Percentiles rank a stretch among this genome's conserved stretches.
These are phyloP conservation scores for Aspergillus sp. DNA, from an alignment of 2,329 filamentous ascomycete genomes.

Conservation along the genomic window DNA sequence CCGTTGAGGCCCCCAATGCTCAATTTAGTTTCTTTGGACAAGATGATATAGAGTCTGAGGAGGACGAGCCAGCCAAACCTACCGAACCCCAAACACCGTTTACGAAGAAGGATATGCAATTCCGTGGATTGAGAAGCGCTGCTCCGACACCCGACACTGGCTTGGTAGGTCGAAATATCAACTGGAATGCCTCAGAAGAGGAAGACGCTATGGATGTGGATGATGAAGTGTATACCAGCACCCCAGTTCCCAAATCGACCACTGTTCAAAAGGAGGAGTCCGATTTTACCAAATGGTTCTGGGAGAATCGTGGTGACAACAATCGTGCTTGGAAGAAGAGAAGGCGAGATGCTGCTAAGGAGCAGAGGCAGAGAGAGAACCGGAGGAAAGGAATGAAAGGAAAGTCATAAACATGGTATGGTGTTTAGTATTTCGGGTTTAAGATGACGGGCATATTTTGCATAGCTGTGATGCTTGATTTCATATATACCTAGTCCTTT, in stretches of 20 bases:
- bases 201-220: conserved; percentile 19
- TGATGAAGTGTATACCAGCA: conserved; percentile 18
- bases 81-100: conserved; percentile 72
- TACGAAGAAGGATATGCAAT: conserved; percentile 71
- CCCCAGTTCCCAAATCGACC: conserved; percentile 18
- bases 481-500: too few species aligned
- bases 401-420: conserved; percentile 15
- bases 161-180: conserved; percentile 50
- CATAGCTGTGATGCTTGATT: too few species aligned
- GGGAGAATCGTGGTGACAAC: conserved; percentile 47
- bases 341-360: conserved; percentile 56
- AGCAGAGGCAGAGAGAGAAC: conserved; percentile 57
- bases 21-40: conserved; percentile 77
- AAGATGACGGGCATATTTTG: background rate
- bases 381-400: conserved; percentile 45
- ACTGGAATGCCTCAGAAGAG: conserved; percentile 18
- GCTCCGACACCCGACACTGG: conserved; percentile 95
- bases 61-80: conserved; percentile 38
- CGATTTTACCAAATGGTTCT: conserved; percentile 61
- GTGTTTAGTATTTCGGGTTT: background rate
- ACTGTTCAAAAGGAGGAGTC: conserved; percentile 38
- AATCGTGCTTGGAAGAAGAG: conserved; percentile 51
- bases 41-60: conserved; percentile 46
- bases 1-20: conserved; percentile 39
- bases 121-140: conserved; percentile 66